phyloP scores from a whole-genome alignment of 345 rosid genomes.

The Linum lewisii region DNA sequence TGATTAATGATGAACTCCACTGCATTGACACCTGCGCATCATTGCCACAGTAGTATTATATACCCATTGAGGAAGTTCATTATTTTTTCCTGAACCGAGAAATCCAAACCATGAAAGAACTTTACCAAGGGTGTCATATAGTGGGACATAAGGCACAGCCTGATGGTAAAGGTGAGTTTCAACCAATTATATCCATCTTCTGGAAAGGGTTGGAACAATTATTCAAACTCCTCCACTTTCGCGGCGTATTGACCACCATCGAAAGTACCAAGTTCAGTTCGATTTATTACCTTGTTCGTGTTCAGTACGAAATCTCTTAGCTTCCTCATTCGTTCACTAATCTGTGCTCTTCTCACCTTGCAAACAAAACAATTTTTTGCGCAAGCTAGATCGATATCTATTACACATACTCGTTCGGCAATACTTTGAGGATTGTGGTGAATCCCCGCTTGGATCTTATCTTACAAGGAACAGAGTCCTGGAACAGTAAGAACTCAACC shows the following conservation, averaged over 20 bases:
- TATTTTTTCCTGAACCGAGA: no score
- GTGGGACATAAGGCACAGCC: slow-evolving; percentile 64
- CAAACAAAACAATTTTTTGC: slow-evolving; percentile 1
- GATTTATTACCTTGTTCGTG: slow-evolving; percentile 98
- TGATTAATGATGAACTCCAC: slow-evolving; percentile 91
- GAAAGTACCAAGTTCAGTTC: no score
- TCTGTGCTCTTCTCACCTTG: slow-evolving; percentile 90
- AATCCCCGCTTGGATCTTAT: slow-evolving; percentile 96
- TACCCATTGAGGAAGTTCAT: no score
- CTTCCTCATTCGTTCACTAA: slow-evolving; percentile 94
- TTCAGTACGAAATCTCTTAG: slow-evolving; percentile 90
- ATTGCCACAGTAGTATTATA: no score
- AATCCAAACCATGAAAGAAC: no score
- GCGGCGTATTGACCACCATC: no score
- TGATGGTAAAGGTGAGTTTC: no score
- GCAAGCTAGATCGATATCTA: no score
- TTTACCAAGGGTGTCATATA: slow-evolving; percentile 90
- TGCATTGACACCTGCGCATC: slow-evolving; percentile 67
- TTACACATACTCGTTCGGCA: slow-evolving; percentile 77
- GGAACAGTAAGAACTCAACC: slow-evolving; percentile 53
- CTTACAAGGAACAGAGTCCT: slow-evolving; percentile 92
- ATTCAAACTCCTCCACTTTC: no score
- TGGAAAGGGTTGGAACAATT: no score
- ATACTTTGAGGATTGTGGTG: slow-evolving; percentile 98
- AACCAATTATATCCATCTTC: no score